Base-by-base conservation (phyloP, 2,329 filamentous ascomycete species). In the Taxawa tesnikishii region DNA sequence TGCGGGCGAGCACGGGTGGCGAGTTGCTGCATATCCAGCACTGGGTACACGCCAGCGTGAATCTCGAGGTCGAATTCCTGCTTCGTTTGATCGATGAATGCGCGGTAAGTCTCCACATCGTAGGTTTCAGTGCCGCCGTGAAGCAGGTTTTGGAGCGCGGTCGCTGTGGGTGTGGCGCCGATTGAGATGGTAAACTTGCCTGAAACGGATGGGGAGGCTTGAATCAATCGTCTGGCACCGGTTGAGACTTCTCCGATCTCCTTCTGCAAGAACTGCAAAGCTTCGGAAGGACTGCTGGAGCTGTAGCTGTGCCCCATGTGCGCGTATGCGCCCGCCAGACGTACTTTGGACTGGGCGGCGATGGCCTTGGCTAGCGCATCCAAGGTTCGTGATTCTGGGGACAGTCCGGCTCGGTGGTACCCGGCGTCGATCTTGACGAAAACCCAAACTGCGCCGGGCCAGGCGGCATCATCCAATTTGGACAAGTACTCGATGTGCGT, bases 381-480 rank as follows among this genome's bases (percentile, higher is more conserved):
- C 38, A 72, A 67, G 3, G 53, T 54, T 1, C 54, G 43, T 0
- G 70, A 69, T 5, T 57, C 49, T 0, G 72, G 67, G 1, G 61
- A 47, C 0, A 84, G 63, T 13, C 83, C 83, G 1, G 82, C 80
- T 11, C 83, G 75, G 46, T 74, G 66, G 43, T 74, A 74, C 8
- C 80, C 79, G 31, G 80, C 75, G 49, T 88, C 80, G 24, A 88
- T 70, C 45, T 87, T 87, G 45, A 87, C 59, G 47, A 76, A 82
- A 10, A 81, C 60, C 1, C 62, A 63, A 3, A 75, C 68, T 2
- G 58, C 51, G 28, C 60, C 55, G 11, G 48, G 55, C 31, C 64
- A 67, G 2, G 62, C 59, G 2, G 56, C 44, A 2, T 43, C 38
- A 3, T 31, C 29, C 18, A 31, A 15, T 7, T 28, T 28, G 3